Percentiles rank a stretch among this genome's conserved stretches.
Conservation (phyloP, 768 basidiomycete species). For the Boletus reticuloceps region DNA sequence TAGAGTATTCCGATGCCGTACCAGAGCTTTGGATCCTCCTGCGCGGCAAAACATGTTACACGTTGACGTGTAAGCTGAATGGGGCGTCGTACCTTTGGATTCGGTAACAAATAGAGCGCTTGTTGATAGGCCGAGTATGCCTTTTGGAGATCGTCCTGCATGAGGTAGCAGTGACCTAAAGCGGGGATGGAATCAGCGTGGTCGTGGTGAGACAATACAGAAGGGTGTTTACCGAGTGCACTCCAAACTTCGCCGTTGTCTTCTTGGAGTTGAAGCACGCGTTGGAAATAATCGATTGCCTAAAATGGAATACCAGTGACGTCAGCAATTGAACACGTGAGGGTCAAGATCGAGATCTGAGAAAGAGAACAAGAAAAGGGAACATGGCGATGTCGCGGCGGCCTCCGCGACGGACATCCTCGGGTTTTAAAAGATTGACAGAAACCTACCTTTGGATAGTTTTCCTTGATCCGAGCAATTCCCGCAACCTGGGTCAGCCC, state of each 20-base stretch:
- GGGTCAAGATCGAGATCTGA: slow-evolving; percentile 28
- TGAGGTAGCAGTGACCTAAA: slow-evolving; percentile 93
- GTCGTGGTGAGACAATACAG: slow-evolving; percentile 10
- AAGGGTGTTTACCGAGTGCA: slow-evolving; percentile 67
- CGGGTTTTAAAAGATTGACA: slow-evolving; percentile 30
- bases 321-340: slow-evolving; percentile 31
- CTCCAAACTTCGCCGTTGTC: slow-evolving; percentile 99
- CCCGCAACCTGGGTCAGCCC: slow-evolving; percentile 93
- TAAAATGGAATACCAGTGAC: slow-evolving; percentile 37
- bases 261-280: slow-evolving; percentile 84
- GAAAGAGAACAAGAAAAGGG: slow-evolving; percentile 16
- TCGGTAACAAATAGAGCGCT: slow-evolving; percentile 91
- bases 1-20: slow-evolving; percentile 99
- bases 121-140: slow-evolving; percentile 99
- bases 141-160: slow-evolving; percentile 99
- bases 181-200: slow-evolving; percentile 12
- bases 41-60: slow-evolving; percentile 8
- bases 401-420: slow-evolving; percentile 31
- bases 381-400: slow-evolving; percentile 20
- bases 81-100: slow-evolving; percentile 72
- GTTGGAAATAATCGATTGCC: slow-evolving; percentile 97
- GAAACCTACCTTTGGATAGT: slow-evolving; percentile 82
- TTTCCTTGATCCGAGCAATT: slow-evolving; percentile 96
- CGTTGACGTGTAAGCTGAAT: background rate
- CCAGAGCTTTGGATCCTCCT: slow-evolving; percentile 98